These are phyloP conservation scores for Ceriops zippeliana DNA, from an alignment of 345 rosid species.

Conservation along the genomic window DNA sequence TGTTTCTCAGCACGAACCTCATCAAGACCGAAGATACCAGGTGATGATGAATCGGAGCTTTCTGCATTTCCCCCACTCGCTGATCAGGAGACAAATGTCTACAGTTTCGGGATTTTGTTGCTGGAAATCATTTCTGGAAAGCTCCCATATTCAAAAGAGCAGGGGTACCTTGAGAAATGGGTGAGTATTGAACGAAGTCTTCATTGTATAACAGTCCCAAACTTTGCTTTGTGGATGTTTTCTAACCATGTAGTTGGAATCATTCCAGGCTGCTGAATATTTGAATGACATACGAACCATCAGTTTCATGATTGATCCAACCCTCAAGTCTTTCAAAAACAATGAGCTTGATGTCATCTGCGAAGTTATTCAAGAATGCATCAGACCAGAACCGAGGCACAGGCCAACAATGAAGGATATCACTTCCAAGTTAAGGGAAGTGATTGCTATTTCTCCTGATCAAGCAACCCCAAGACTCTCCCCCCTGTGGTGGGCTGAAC, in stretches of 20 bases:
- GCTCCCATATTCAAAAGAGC: slow-evolving; percentile 62
- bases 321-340: slow-evolving; percentile 55
- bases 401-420: slow-evolving; percentile 74
- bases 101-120: slow-evolving; percentile 67
- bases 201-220: neutral
- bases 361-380: slow-evolving; percentile 57
- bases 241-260: slow-evolving; percentile 1
- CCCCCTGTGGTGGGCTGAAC: slow-evolving; percentile 99
- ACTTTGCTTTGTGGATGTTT: neutral
- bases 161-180: slow-evolving; percentile 67
- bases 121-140: slow-evolving; percentile 88
- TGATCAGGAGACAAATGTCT: slow-evolving; percentile 59
- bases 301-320: slow-evolving; percentile 58
- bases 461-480: slow-evolving; percentile 93
- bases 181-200: slow-evolving; percentile 33
- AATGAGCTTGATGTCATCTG: slow-evolving; percentile 63
- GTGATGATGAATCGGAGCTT: slow-evolving; percentile 38
- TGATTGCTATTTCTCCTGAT: slow-evolving; percentile 59
- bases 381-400: slow-evolving; percentile 41
- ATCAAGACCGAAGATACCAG: slow-evolving; percentile 26
- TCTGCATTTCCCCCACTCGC: slow-evolving; percentile 42
- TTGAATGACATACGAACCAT: slow-evolving; percentile 42
- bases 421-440: slow-evolving; percentile 49
- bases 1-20: slow-evolving; percentile 30
- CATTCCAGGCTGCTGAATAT: slow-evolving; percentile 58